Conservation (phyloP, 768 basidiomycete species). For the Tulasnella calospora region DNA sequence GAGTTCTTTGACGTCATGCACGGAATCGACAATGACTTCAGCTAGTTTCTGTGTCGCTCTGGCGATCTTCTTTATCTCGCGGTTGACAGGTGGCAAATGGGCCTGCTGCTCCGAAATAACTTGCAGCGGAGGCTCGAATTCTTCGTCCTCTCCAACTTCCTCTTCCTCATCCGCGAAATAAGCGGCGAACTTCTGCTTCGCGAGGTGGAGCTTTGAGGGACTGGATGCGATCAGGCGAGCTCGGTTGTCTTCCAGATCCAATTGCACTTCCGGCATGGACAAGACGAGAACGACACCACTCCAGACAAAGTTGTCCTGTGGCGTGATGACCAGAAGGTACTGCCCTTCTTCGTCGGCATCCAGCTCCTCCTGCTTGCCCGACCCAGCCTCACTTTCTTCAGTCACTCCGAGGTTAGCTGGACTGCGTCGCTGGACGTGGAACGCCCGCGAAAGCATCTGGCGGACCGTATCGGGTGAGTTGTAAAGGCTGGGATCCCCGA, state of each 20-base stretch:
- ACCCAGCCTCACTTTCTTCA: slow-evolving; percentile 44
- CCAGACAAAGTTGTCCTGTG: slow-evolving; percentile 84
- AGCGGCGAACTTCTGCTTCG: slow-evolving; percentile 67
- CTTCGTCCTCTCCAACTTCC: slow-evolving; percentile 51
- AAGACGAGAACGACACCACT: slow-evolving; percentile 80
- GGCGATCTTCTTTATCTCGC: slow-evolving; percentile 85
- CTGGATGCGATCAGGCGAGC: slow-evolving; percentile 91
- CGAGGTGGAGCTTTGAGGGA: slow-evolving; percentile 64
- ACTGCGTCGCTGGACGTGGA: slow-evolving; percentile 58
- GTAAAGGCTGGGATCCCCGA: slow-evolving; percentile 72
- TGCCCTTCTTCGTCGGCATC: slow-evolving; percentile 32
- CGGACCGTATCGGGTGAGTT: slow-evolving; percentile 72
- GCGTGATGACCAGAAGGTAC: slow-evolving; percentile 84
- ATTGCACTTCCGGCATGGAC: slow-evolving; percentile 66
- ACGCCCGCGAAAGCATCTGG: slow-evolving; percentile 77
- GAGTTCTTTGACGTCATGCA: slow-evolving; percentile 74
- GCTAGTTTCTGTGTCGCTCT: slow-evolving; percentile 84
- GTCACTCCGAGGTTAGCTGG: slow-evolving; percentile 26
- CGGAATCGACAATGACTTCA: slow-evolving; percentile 88
- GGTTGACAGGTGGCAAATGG: slow-evolving; percentile 83
- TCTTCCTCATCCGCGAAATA: slow-evolving; percentile 35
- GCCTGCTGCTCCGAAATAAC: slow-evolving; percentile 75
- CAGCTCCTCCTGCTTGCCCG: slow-evolving; percentile 38
- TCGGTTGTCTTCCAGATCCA: slow-evolving; percentile 80
- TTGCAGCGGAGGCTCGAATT: slow-evolving; percentile 43